Conservation (phyloP, 805 yeast genomes). For the Yarrowia sp. region DNA sequence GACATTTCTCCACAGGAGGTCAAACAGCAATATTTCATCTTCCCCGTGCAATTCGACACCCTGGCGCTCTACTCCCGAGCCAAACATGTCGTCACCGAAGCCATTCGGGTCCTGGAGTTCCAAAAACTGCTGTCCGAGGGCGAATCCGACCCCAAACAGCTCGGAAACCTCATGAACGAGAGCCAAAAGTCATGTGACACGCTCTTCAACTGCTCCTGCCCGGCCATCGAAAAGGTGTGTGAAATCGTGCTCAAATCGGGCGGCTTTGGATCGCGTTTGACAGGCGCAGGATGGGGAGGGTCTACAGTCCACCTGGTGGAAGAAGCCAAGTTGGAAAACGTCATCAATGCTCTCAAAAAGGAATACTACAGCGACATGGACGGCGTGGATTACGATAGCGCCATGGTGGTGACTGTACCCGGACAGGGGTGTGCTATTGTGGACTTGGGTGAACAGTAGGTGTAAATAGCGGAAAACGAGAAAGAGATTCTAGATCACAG, state of each 20-base stretch:
- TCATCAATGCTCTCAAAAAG: slow-evolving; percentile 56
- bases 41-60: slow-evolving; percentile 64
- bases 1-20: slow-evolving; percentile 56
- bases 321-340: slow-evolving; percentile 51
- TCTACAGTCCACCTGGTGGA: slow-evolving; percentile 70
- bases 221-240: slow-evolving; percentile 62
- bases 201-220: slow-evolving; percentile 62
- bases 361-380: slow-evolving; percentile 52
- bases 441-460: background rate
- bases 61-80: slow-evolving; percentile 65
- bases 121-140: slow-evolving; percentile 43
- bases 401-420: slow-evolving; percentile 27
- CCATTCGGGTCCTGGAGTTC: slow-evolving; percentile 63
- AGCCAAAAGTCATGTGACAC: slow-evolving; percentile 62
- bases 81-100: slow-evolving; percentile 67
- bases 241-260: slow-evolving; percentile 62
- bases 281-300: slow-evolving; percentile 86
- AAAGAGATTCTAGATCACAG: too few species aligned
- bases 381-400: slow-evolving; percentile 10
- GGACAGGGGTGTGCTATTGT: slow-evolving; percentile 27
- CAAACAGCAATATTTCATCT: slow-evolving; percentile 56
- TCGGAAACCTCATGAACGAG: slow-evolving; percentile 65
- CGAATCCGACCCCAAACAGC: slow-evolving; percentile 52
- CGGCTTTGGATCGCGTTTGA: slow-evolving; percentile 69
- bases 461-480: too few species aligned